Base-by-base conservation (phyloP, 495 filamentous ascomycete species). In the Penicillium odoratum region DNA sequence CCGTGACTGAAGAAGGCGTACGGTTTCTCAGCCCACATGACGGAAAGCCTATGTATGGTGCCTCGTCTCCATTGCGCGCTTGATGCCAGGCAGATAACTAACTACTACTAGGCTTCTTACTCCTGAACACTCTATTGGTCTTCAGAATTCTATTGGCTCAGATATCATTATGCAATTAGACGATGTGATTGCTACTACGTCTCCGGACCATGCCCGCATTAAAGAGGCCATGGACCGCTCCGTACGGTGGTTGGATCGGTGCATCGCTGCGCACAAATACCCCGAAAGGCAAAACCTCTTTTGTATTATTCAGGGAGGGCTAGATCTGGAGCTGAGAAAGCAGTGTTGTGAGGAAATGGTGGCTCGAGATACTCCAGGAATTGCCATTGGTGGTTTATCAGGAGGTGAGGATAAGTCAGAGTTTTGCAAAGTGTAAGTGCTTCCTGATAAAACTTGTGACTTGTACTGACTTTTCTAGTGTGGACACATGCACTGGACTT, bases 121-220 rank as follows among this genome's bases (percentile, higher is more conserved):
- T 0, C 94, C 94, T 4, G 94, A 99, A 69, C 93, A 97, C 74
- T 98, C 94, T 1, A 98, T 98, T 57, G 88, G 88, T 25, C 83
- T 99, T 16, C 94, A 99, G 68, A 97, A 98, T 71, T 91, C 88
- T 31, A 98, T 99, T 65, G 95, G 94, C 64, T 94, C 91, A 51
- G 94, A 99, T 76, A 98, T 99, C 65, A 96, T 98, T 31, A 98
- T 99, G 95, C 95, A 98, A 72, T 83, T 99, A 7, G 94, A 99
- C 75, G 94, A 99, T 68, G 95, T 99, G 38, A 88, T 98, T 50
- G 92, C 89, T 21, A 96, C 95, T 9, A 98, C 94, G 0, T 96
- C 92, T 0, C 93, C 93, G 4, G 93, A 97, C 72, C 76, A 83
- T 43, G 81, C 73, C 21, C 85, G 95, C 51, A 97, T 99, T 83